phyloP scores from a whole-genome alignment of 202 grass and related monocot species.

The Dendrocalamus latiflorus region DNA sequence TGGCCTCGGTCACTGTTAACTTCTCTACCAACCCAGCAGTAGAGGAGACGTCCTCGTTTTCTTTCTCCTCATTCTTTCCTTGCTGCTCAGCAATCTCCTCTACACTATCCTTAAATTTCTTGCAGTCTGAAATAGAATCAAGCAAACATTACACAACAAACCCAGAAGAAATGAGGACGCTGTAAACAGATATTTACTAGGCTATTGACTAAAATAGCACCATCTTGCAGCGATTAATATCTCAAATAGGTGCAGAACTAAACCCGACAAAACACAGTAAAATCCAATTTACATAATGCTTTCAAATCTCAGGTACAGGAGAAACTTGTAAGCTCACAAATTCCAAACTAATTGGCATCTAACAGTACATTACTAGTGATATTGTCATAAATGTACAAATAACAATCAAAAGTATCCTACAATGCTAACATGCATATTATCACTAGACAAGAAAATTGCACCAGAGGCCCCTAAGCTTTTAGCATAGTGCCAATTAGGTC shows the following conservation, averaged over 20 bases:
- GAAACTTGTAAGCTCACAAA: not conserved
- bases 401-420: not conserved
- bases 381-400: not conserved
- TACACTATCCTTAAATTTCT: constrained; percentile 58
- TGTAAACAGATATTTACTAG: not conserved
- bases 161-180: not conserved
- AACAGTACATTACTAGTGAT: too few relatives aligned
- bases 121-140: constrained; percentile 49
- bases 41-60: constrained; percentile 40
- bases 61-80: constrained; percentile 29
- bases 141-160: not conserved
- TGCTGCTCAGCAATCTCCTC: constrained; percentile 54
- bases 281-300: not conserved
- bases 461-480: not conserved
- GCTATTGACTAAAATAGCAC: not conserved
- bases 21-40: constrained; percentile 47
- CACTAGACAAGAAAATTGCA: not conserved
- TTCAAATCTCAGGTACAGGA: not conserved
- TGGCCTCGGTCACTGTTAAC: constrained; percentile 30
- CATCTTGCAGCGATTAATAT: not conserved
- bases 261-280: not conserved
- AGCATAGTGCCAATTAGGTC: not conserved
- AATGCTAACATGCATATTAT: not conserved
- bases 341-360: not conserved
- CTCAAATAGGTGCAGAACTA: not conserved